Conservation (phyloP, 2,329 filamentous ascomycete genomes). For the Aotearoamyces nothofagi region DNA sequence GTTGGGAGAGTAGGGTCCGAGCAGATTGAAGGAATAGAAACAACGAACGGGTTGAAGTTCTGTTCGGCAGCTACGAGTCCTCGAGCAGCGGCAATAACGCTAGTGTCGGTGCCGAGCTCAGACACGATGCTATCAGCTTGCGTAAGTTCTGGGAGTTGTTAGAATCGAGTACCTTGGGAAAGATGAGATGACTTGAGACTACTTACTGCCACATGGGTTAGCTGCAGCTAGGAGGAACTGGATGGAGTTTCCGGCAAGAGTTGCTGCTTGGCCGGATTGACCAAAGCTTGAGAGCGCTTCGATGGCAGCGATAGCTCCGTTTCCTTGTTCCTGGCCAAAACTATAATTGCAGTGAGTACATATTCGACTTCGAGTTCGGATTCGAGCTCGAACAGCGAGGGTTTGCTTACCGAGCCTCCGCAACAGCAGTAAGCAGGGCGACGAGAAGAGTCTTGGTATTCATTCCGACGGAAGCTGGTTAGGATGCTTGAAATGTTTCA, state of each 20-base stretch:
- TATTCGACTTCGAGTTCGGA: background rate
- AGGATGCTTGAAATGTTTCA: slow-evolving; percentile 2
- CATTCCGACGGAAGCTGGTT: slow-evolving; percentile 12
- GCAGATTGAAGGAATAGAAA: slow-evolving; percentile 46
- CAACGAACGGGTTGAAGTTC: slow-evolving; percentile 56
- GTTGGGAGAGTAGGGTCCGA: slow-evolving; percentile 45
- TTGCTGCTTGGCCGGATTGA: slow-evolving; percentile 42
- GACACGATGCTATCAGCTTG: slow-evolving; percentile 50
- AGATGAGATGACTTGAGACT: slow-evolving; percentile 17
- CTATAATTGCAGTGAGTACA: slow-evolving; percentile 14
- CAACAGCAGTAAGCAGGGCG: slow-evolving; percentile 11
- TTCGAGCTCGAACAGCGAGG: background rate
- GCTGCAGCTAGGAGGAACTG: slow-evolving; percentile 47
- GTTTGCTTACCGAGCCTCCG: slow-evolving; percentile 16
- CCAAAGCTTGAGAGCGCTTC: slow-evolving; percentile 37
- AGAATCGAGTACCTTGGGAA: slow-evolving; percentile 1
- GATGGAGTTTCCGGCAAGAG: slow-evolving; percentile 46
- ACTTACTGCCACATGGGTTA: slow-evolving; percentile 49
- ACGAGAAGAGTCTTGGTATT: slow-evolving; percentile 13
- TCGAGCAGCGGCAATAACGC: slow-evolving; percentile 44
- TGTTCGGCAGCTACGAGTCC: slow-evolving; percentile 52
- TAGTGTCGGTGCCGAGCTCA: slow-evolving; percentile 41
- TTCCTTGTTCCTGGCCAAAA: slow-evolving; percentile 52
- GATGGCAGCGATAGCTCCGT: slow-evolving; percentile 37
- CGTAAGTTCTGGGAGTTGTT: slow-evolving; percentile 30